Evolutionary conservation across 441 rosid species (phyloP).

Genomic region (Rhodomyrtus psidioides): DNA sequence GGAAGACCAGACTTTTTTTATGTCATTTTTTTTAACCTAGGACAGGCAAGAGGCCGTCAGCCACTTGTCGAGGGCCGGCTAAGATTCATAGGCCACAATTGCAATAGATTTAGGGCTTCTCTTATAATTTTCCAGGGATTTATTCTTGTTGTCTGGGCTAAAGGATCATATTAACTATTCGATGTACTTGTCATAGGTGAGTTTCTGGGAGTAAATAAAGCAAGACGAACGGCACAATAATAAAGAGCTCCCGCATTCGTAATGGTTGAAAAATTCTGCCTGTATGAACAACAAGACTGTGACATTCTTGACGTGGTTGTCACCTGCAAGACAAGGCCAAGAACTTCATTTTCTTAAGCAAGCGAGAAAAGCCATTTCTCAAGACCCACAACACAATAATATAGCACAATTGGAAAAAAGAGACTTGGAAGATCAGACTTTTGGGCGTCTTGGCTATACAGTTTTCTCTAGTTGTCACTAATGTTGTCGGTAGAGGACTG

Average conservation of each 20-base stretch:
- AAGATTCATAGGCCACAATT: too few species aligned
- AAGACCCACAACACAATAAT: not conserved
- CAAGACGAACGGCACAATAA: not conserved
- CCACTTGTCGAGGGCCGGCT: too few species aligned
- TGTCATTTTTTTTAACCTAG: too few species aligned
- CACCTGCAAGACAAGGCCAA: not conserved
- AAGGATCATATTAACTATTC: not conserved
- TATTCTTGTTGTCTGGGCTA: not conserved
- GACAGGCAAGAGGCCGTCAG: too few species aligned
- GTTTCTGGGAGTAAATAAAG: not conserved
- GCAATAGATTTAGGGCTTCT: too few species aligned
- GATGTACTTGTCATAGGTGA: rapidly evolving
- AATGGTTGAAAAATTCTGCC: not conserved
- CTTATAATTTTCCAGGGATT: not conserved
- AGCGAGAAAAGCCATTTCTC: not conserved
- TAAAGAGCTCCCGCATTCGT: rapidly evolving
- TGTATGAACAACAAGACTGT: not conserved
- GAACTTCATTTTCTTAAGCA: too few species aligned
- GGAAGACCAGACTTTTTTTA: too few species aligned
- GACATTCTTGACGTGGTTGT: not conserved
- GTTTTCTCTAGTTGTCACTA: not conserved
- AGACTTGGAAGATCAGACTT: not conserved
- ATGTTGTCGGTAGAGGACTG: not conserved
- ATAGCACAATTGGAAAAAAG: not conserved
- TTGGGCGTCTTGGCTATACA: not conserved